Base-by-base conservation (phyloP, 345 rosid genomes). In the Erysimum cheiranthoides region DNA sequence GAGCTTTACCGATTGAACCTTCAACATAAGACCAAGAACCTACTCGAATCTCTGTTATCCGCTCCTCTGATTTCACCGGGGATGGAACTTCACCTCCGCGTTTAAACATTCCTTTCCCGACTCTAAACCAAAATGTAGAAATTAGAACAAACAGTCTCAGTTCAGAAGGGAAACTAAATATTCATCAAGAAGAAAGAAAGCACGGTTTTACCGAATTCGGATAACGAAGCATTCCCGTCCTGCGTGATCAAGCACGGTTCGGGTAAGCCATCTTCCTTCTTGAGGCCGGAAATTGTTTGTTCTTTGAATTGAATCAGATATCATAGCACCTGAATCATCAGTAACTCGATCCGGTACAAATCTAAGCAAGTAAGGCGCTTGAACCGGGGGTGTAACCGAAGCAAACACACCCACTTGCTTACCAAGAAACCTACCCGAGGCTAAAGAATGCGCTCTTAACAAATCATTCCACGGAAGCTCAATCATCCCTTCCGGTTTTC, bases 231-330 rank as follows among this genome's bases (percentile, higher is more conserved):
- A 92, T 76, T 90, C 97, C 62, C 95, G 83, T 3, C 97, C 96
- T 0, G 90, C 87, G 64, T 91, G 96, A 81, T 94, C 97, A 76
- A 92, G 96, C 58, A 92, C 95, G 1, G 98, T 94, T 7, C 95
- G 86, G 4, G 98, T 87, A 68, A 94, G 80, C 98, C 98, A 94
- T 66, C 98, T 82, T 50, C 98, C 98, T 82, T 92, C 93, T 68
- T 94, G 97, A 61, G 97, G 92, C 42, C 75, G 78, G 56, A 85
- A 90, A 47, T 78, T 75, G 73, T 88, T 94, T 75, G 85, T 79
- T 67, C 82, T 87, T 80, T 91, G 83, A 71, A 92, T 74, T 18
- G 87, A 90, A 69, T 91, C 96, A 0, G 98, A 94, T 71, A 94
- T 66, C 98, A 94, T 92, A 62, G 95, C 93, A 39, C 98, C 95